Evolutionary conservation across 805 yeast genomes (phyloP).

Genomic region (Candida saitoana): DNA sequence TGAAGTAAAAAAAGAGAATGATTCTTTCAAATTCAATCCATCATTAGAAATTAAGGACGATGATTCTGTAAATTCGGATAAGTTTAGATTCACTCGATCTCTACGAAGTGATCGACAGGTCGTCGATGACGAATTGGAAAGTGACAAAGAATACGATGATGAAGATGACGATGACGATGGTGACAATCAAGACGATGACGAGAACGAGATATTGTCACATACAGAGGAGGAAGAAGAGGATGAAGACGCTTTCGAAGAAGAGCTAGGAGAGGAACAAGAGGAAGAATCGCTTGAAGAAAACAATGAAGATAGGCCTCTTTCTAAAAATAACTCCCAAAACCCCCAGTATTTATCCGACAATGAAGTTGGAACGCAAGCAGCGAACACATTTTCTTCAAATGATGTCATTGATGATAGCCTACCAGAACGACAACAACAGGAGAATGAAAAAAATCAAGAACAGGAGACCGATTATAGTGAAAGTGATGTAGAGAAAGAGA

Average conservation of each 20-base stretch:
- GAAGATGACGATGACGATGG: slow-evolving; percentile 6
- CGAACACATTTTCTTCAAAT: slow-evolving; percentile 1
- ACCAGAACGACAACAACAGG: neutral
- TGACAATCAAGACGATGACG: slow-evolving; percentile 7
- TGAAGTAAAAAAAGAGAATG: neutral
- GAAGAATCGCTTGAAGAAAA: neutral
- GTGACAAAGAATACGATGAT: neutral
- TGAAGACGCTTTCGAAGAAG: slow-evolving; percentile 8
- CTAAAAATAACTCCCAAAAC: neutral
- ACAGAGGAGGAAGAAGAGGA: slow-evolving; percentile 7
- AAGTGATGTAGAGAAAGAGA: slow-evolving; percentile 5
- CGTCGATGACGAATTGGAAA: slow-evolving; percentile 3
- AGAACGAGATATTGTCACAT: neutral
- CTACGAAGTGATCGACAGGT: slow-evolving; percentile 6
- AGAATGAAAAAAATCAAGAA: neutral
- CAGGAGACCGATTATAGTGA: slow-evolving; percentile 4
- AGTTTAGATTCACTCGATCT: slow-evolving; percentile 1
- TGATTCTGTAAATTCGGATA: neutral
- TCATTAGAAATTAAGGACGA: slow-evolving; percentile 8
- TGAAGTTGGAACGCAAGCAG: neutral
- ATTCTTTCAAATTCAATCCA: neutral
- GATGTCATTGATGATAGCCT: slow-evolving; percentile 10
- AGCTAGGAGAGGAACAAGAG: neutral
- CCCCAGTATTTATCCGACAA: neutral
- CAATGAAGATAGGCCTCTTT: neutral